Evolutionary conservation across 768 basidiomycete genomes (phyloP), one percentile per base, ranked within the genome.

Genomic region (Mrakia hoshinonis): DNA sequence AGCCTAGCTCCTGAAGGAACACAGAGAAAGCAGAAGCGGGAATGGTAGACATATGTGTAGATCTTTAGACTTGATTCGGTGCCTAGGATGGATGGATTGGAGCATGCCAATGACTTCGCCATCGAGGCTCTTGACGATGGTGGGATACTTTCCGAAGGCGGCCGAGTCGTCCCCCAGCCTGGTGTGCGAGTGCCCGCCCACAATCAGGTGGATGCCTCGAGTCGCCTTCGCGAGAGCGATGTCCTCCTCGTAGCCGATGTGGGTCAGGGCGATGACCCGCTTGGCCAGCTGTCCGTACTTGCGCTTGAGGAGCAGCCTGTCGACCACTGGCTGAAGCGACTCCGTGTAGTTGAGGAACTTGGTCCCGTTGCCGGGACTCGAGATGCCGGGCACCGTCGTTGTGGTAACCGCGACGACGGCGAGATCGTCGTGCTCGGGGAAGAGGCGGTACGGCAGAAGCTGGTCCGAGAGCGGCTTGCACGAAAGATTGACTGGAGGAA

Each of bases 371-470:
- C 62, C 74, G 6, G 83, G 81, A 38, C 77, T 79, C 13, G 82
- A 81, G 69, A 80, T 82, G 36, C 74, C 76, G 15, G 80, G 76
- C n/a, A 69, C 82, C 34, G 79, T 79, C 51, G 79, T 77, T 2
- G 83, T 84, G 9, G 82, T 83, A 52, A 83, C 77, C 0, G 81
- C 82, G 51, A 84, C 75, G 24, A 84, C 72, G 1, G 82, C 83
- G 18, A 84, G 77, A 29, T 80, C 75, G 74, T 82, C 12, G 18
- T 34, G 46, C 64, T 81, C 74, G 26, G 75, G 70, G 73, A 81
- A 81, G 67, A 83, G 74, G 58, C 81, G 80, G 76, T 80, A 83
- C 1, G 83, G 83, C 20, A 78, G 73, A 39, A 83, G 77, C 29
- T 82, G 80, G 54, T 76, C 79, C 20, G 71, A 73, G 29, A 78